phyloP scores from a whole-genome alignment of 2,329 filamentous ascomycete genomes.

The Calonectria fujianensis region DNA sequence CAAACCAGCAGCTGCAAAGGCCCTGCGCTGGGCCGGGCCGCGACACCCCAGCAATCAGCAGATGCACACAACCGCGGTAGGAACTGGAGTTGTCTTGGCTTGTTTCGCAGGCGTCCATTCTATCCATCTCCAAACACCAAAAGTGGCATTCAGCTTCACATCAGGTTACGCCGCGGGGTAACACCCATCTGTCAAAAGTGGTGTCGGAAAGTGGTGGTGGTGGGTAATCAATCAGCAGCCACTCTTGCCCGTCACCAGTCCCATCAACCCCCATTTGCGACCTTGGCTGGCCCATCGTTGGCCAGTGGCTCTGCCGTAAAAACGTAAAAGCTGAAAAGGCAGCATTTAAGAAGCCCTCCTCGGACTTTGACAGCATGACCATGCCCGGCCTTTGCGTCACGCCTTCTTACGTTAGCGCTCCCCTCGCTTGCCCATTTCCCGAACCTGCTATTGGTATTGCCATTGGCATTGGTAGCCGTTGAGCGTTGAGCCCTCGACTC shows the following conservation, averaged over 20 bases:
- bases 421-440: conserved; percentile 1
- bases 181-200: conserved; percentile 14
- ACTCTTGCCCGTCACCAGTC: conserved; percentile 5
- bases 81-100: background rate
- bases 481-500: background rate
- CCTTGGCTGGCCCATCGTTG: background rate
- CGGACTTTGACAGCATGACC: background rate
- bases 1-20: background rate
- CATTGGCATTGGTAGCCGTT: conserved; percentile 12
- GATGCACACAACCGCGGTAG: background rate
- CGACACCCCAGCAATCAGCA: conserved; percentile 1
- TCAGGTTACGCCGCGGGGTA: conserved; percentile 18
- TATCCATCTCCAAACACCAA: background rate
- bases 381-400: background rate
- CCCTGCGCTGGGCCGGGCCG: background rate
- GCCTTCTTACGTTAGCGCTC: conserved; percentile 13
- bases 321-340: background rate
- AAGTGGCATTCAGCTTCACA: conserved; percentile 6
- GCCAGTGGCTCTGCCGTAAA: background rate
- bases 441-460: background rate
- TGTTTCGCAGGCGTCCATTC: background rate
- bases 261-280: conserved; percentile 11
- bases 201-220: conserved; percentile 23
- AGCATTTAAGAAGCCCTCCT: conserved; percentile 4
- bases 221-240: conserved; percentile 23